These are phyloP conservation scores for Saccharomyces hybrid DNA, from an alignment of 1,139 yeast genomes.

Conservation along the genomic window DNA sequence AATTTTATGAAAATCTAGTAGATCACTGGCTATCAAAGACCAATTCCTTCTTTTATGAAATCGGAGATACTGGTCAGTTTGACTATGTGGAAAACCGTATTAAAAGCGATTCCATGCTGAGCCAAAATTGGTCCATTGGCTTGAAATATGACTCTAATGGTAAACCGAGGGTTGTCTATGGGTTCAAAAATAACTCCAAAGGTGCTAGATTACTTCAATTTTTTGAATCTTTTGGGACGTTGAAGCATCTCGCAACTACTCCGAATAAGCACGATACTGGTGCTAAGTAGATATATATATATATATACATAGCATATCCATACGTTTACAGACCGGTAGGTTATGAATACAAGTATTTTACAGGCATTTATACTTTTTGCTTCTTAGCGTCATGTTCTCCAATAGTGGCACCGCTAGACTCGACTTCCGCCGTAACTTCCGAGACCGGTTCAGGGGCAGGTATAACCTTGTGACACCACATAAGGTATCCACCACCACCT, in stretches of 20 bases:
- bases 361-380: neutral
- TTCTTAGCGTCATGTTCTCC: conserved; percentile 7
- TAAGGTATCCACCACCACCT: conserved; percentile 84
- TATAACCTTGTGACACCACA: conserved; percentile 72
- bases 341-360: neutral
- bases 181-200: conserved; percentile 13
- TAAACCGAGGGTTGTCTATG: conserved; percentile 32
- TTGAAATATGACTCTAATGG: conserved; percentile 31
- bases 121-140: conserved; percentile 25
- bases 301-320: neutral
- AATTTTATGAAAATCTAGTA: conserved; percentile 56
- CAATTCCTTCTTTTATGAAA: conserved; percentile 37
- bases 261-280: neutral
- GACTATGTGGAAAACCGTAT: conserved; percentile 14
- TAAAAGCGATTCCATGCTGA: neutral
- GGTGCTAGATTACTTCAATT: neutral
- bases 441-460: conserved; percentile 52
- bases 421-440: conserved; percentile 3
- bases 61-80: conserved; percentile 35
- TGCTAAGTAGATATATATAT: neutral
- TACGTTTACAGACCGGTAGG: too few species aligned
- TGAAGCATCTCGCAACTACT: neutral
- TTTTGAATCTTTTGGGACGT: neutral
- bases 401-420: neutral
- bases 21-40: conserved; percentile 28